A percentile compares a stretch with the other conserved stretches of the same genome.
These are phyloP conservation scores for Typha latifolia DNA, from an alignment of 176 grass and related monocot species.

Conservation along the genomic window DNA sequence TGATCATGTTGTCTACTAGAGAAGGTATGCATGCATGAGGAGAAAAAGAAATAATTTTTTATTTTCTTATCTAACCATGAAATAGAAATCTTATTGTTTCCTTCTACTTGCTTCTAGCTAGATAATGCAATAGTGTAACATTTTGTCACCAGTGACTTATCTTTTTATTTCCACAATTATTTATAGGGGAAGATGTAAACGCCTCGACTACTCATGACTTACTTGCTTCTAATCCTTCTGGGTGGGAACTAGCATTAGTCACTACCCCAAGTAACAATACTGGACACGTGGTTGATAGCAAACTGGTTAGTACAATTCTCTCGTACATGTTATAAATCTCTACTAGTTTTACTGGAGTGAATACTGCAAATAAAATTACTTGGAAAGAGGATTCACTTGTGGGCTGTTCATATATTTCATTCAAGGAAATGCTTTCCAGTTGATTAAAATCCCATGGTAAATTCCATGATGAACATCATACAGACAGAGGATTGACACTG, in stretches of 20 bases:
- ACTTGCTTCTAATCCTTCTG: conserved; percentile 49
- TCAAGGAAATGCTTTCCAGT: background rate
- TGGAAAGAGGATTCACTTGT: background rate
- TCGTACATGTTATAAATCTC: background rate
- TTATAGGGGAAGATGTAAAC: conserved; percentile 52
- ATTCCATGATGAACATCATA: too few relatives aligned
- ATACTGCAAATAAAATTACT: background rate
- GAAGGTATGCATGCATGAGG: background rate
- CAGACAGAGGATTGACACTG: too few relatives aligned
- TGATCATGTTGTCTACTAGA: background rate
- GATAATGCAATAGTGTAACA: background rate
- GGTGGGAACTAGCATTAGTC: conserved; percentile 81
- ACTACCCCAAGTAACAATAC: conserved; percentile 65
- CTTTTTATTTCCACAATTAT: conserved; percentile 12
- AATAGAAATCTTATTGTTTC: background rate
- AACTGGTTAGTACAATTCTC: conserved; percentile 44
- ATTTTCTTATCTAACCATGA: background rate
- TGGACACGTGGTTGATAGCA: conserved; percentile 40
- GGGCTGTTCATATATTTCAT: background rate
- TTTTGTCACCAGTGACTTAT: background rate
- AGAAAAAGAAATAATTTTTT: background rate
- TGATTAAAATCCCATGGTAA: too few relatives aligned
- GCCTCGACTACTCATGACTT: conserved; percentile 41
- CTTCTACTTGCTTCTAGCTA: background rate
- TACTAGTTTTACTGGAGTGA: background rate